These are phyloP conservation scores for Colletotrichum aenigma DNA, from an alignment of 2,329 filamentous ascomycete genomes.

Conservation along the genomic window DNA sequence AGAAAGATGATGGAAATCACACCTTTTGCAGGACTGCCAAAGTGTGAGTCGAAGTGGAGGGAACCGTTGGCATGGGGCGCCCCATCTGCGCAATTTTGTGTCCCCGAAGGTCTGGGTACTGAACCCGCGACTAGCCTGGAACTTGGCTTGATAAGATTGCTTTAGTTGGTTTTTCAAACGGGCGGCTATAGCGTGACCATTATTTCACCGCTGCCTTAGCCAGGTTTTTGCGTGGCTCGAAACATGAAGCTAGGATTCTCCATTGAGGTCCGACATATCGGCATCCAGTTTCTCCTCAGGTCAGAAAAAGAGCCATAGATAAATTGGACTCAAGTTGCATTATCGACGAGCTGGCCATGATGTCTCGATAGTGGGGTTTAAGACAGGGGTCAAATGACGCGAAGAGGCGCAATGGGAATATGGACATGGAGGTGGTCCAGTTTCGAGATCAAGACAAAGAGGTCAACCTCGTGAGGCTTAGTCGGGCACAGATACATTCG, in stretches of 20 bases:
- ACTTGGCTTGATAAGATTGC: neutral
- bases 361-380: neutral
- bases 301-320: neutral
- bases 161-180: neutral
- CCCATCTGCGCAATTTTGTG: neutral
- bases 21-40: neutral
- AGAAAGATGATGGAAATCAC: neutral
- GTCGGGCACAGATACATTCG: neutral
- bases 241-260: fast-evolving
- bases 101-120: neutral
- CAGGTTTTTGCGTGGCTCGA: neutral
- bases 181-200: neutral
- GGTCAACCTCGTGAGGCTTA: neutral
- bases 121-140: neutral
- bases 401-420: neutral
- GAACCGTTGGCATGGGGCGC: neutral
- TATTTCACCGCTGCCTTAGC: neutral
- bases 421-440: neutral
- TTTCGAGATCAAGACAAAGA: neutral
- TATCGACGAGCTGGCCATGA: neutral
- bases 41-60: neutral
- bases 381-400: neutral
- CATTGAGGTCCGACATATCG: neutral
- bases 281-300: neutral
- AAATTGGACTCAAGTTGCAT: neutral